A percentile compares a stretch with the other conserved stretches of the same genome.
phyloP scores from a whole-genome alignment of 2,329 filamentous ascomycete species.

The Fusarium sp. region DNA sequence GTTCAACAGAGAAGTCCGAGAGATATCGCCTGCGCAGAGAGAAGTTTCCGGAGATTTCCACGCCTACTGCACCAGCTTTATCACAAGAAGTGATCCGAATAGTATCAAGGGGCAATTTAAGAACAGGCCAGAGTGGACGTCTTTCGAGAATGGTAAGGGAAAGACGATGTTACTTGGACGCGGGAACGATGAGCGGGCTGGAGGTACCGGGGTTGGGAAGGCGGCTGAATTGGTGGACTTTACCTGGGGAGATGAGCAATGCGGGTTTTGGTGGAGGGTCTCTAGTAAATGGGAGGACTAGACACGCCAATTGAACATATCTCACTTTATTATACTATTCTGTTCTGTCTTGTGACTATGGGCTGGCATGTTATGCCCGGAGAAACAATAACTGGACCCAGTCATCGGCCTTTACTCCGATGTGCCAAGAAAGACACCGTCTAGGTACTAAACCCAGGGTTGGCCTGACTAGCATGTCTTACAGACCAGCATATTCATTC shows the following conservation, averaged over 20 bases:
- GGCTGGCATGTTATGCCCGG: not conserved
- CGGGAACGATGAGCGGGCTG: slow-evolving; percentile 61
- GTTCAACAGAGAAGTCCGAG: slow-evolving; percentile 52
- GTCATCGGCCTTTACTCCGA: not conserved
- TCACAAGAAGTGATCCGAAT: slow-evolving; percentile 38
- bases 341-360: not conserved
- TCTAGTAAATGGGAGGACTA: slow-evolving; percentile 48
- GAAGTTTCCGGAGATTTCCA: slow-evolving; percentile 38
- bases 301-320: not conserved
- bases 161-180: slow-evolving; percentile 58
- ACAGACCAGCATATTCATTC: not conserved
- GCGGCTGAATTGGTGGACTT: slow-evolving; percentile 55
- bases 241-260: slow-evolving; percentile 57
- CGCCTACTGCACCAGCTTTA: slow-evolving; percentile 39
- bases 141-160: slow-evolving; percentile 43
- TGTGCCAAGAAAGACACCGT: slow-evolving; percentile 6
- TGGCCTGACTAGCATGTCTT: not conserved
- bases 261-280: slow-evolving; percentile 58
- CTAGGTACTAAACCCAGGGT: not conserved
- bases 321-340: not conserved
- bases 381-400: not conserved
- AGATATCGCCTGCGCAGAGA: slow-evolving; percentile 49
- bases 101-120: slow-evolving; percentile 39
- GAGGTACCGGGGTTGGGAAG: slow-evolving; percentile 52
- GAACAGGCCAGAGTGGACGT: slow-evolving; percentile 39